phyloP scores from a whole-genome alignment of 1,284 basidiomycete species.

The Gomphus bonarii region DNA sequence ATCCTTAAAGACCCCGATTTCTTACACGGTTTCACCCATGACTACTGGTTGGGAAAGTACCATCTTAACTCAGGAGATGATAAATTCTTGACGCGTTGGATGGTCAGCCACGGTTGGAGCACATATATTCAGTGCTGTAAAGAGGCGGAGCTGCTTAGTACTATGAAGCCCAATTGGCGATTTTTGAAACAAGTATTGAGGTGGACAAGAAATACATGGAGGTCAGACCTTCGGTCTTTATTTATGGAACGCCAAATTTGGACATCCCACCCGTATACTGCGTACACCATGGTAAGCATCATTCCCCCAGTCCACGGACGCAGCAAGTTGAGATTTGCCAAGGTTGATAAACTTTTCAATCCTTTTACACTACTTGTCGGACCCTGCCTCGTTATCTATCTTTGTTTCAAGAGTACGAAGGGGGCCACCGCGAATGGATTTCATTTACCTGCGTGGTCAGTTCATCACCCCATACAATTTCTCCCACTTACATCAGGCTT shows the following conservation, averaged over 20 bases:
- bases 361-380: slow-evolving; percentile 81
- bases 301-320: not conserved
- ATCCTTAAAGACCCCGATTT: slow-evolving; percentile 92
- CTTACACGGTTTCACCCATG: slow-evolving; percentile 85
- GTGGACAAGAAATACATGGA: slow-evolving; percentile 92
- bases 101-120: slow-evolving; percentile 89
- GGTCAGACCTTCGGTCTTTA: slow-evolving; percentile 77
- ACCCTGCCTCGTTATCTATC: slow-evolving; percentile 63
- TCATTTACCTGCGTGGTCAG: slow-evolving; percentile 83
- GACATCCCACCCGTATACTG: slow-evolving; percentile 83
- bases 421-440: slow-evolving; percentile 66
- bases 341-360: slow-evolving; percentile 88
- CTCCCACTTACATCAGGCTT: slow-evolving; percentile 9
- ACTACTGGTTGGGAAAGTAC: slow-evolving; percentile 88
- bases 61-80: slow-evolving; percentile 89
- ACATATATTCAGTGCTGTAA: slow-evolving; percentile 88
- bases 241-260: slow-evolving; percentile 85
- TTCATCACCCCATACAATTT: slow-evolving; percentile 16
- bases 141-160: slow-evolving; percentile 82
- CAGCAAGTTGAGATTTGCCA: slow-evolving; percentile 5
- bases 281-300: slow-evolving; percentile 72
- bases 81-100: slow-evolving; percentile 93
- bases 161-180: slow-evolving; percentile 94
- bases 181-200: slow-evolving; percentile 88
- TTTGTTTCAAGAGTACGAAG: slow-evolving; percentile 73